Percentiles rank a stretch among this genome's conserved stretches.
Evolutionary conservation across 257 asterid species (phyloP).

Genomic region (Capsicum chinense): DNA sequence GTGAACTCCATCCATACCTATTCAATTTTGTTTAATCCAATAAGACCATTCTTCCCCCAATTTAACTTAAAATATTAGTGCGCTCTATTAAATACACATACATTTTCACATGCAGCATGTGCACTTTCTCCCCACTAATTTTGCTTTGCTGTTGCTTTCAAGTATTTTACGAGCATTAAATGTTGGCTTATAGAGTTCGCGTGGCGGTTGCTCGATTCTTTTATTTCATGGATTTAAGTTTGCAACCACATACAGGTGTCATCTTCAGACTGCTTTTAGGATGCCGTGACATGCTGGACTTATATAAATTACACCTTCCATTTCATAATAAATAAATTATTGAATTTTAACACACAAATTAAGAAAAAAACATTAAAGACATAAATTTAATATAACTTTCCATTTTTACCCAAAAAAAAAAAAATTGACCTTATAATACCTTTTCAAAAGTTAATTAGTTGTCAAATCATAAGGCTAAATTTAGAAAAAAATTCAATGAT

Average conservation of each 20-base stretch:
- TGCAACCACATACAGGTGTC: background rate
- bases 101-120: background rate
- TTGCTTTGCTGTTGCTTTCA: background rate
- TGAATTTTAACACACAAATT: too few species aligned
- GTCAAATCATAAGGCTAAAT: too few species aligned
- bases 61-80: background rate
- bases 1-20: slow-evolving; percentile 20
- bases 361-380: too few species aligned
- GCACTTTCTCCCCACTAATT: background rate
- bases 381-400: too few species aligned
- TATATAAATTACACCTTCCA: too few species aligned
- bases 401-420: too few species aligned
- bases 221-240: background rate
- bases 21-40: background rate
- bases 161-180: background rate
- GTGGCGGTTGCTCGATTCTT: background rate
- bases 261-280: too few species aligned
- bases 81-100: background rate
- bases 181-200: background rate
- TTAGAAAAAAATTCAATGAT: too few species aligned
- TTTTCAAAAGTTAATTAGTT: too few species aligned
- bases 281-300: too few species aligned
- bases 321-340: too few species aligned
- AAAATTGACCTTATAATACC: too few species aligned
- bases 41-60: background rate